These are phyloP conservation scores for Globisporangium splendens DNA, from an alignment of 352 stramenopile genomes.

Conservation along the genomic window DNA sequence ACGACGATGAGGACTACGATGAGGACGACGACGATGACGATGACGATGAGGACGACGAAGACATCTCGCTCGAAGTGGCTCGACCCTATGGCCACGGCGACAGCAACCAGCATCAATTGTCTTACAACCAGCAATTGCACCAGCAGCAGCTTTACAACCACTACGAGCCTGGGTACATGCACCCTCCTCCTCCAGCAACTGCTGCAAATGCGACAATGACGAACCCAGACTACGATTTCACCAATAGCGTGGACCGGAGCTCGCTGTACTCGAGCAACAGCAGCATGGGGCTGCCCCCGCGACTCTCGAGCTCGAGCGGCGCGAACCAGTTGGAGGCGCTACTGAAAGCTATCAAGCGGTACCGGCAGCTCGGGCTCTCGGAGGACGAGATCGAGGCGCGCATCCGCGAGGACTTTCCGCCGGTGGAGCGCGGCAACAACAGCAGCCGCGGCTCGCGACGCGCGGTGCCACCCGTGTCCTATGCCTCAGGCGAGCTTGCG, in stretches of 20 bases:
- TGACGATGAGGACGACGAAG: slow-evolving; percentile 58
- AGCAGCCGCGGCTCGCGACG: not conserved
- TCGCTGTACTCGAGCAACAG: slow-evolving; percentile 52
- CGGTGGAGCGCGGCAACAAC: slow-evolving; percentile 37
- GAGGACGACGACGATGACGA: slow-evolving; percentile 24
- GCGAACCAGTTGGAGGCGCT: slow-evolving; percentile 60
- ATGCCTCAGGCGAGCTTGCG: slow-evolving; percentile 11
- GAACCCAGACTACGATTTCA: slow-evolving; percentile 4
- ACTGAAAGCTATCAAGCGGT: slow-evolving; percentile 59
- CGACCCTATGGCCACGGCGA: slow-evolving; percentile 31
- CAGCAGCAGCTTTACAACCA: not conserved
- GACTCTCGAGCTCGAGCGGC: slow-evolving; percentile 38
- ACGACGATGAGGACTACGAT: slow-evolving; percentile 15
- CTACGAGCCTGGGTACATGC: not conserved
- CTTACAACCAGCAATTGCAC: not conserved
- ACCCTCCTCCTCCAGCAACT: not conserved
- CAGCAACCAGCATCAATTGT: not conserved
- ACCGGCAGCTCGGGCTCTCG: slow-evolving; percentile 44
- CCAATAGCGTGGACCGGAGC: slow-evolving; percentile 21
- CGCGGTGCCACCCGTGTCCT: not conserved
- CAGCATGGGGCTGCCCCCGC: slow-evolving; percentile 50
- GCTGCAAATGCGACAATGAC: not conserved
- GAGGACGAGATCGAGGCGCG: slow-evolving; percentile 67
- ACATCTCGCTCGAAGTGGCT: slow-evolving; percentile 75
- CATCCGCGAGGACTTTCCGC: slow-evolving; percentile 64